Evolutionary conservation across 306 rosid genomes (phyloP), one percentile per base, ranked within the genome.

Genomic region (Aeschynomene evenia): DNA sequence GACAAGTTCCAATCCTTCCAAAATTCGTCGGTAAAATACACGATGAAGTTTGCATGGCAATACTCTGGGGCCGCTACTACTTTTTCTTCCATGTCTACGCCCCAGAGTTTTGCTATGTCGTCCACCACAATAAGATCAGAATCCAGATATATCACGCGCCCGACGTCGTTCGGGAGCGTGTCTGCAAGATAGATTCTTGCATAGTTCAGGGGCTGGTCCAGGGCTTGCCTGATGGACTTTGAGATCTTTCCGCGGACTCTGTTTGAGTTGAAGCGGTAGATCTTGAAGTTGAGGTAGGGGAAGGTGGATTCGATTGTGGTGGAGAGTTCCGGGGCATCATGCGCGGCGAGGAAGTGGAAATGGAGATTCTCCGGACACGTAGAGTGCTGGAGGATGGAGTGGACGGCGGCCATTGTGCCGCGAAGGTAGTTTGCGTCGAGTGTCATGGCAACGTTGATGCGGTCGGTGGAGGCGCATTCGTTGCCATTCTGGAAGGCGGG

Each of bases 21-120:
- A 11, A 83, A 80, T 3, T 33, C 46, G 4, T 58, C 5, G 0
- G 82, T 80, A 71, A 83, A 80, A 40, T 80, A 77, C 33, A 52
- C 34, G 14, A 62, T 68, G 61, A 80, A 83, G 36, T 83, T 77
- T 23, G 80, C 85, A 10, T 36, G 76, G 66, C 82, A 80, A 15
- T 80, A 80, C 46, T 80, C 80, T 8, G 85, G 82, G 14, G 85
- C 82, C 5, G 87, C 85, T 70, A 83, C 85, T 13, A 79, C 87
- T 29, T 51, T 73, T 5, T 21, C 72, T 53, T 80, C 85, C 76
- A 80, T 72, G 31, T 72, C 75, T 31, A 77, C 80, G 7, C 11
- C 43, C 85, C 87, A 80, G 0, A 80, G 80, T 76, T 80, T 77
- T 7, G 54, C 76, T 23, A 83, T 63, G 20, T 83, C 82, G 20